These are phyloP conservation scores for Colletotrichum euphorbiae DNA, from an alignment of 2,329 filamentous ascomycete species.

Conservation along the genomic window DNA sequence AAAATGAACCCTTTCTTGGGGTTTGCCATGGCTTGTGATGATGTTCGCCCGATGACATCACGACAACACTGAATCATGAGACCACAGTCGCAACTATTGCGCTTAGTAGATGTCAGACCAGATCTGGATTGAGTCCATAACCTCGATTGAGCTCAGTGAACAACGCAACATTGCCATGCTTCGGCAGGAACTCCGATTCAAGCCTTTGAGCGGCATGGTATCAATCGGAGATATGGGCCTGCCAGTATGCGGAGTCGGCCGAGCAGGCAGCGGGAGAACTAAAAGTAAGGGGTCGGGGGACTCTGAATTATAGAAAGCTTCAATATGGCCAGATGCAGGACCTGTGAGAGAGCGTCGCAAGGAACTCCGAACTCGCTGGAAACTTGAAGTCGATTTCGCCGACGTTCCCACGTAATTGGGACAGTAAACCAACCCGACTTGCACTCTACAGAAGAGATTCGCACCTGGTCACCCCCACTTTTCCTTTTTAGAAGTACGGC, in stretches of 20 bases:
- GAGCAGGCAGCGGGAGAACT: not conserved
- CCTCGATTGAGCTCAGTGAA: not conserved
- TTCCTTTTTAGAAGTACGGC: not conserved
- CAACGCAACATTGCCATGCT: not conserved
- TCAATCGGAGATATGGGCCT: not conserved
- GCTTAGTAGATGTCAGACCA: no score
- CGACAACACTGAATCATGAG: not conserved
- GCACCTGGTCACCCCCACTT: not conserved
- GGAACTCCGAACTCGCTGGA: not conserved
- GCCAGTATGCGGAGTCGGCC: not conserved
- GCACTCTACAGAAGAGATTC: not conserved
- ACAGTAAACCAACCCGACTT: not conserved
- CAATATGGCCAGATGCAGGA: not conserved
- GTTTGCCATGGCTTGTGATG: not conserved
- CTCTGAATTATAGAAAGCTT: slow-evolving; percentile 3
- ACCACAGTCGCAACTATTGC: no score
- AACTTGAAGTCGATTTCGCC: not conserved
- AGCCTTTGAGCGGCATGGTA: slow-evolving; percentile 9
- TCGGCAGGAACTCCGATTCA: not conserved
- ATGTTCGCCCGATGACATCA: not conserved
- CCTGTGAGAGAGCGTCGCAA: no score
- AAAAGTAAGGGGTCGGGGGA: not conserved
- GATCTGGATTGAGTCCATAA: not conserved
- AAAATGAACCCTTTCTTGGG: slow-evolving; percentile 5
- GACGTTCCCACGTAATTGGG: not conserved